Evolutionary conservation across 2,329 filamentous ascomycete genomes (phyloP), one percentile per base, ranked within the genome.

Genomic region (Epichloe aotearoae): DNA sequence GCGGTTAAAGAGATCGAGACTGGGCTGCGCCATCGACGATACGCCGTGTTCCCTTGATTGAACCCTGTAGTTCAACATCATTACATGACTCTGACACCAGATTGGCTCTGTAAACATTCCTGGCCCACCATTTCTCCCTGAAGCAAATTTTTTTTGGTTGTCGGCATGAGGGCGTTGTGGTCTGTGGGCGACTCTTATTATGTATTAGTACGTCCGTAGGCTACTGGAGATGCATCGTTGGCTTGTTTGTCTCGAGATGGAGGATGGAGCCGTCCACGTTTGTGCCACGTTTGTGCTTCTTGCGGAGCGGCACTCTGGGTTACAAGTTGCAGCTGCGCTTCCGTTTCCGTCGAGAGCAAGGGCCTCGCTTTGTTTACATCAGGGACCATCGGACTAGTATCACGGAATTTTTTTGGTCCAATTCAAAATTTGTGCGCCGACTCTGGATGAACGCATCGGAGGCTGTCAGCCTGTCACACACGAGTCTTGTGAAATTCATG

Each of bases 21-120:
- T 33, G 26, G 51, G 52, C 48, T 41, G 46, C 38, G 47, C 50
- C 49, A 57, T 57, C 55, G 52, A 52, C 52, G 47, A 56, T 55
- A 47, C 17, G 37, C 30, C 37, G 49, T 51, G 17, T 37, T 51
- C 30, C 23, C 11, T 30, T 45, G n/a, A 17, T 12, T 38, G 37
- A 50, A 52, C 47, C 50, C 46, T 51, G 49, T 36, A 30, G 4
- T 33, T 17, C 15, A 54, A 51, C 51, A 46, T 53, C 49, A 54
- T 51, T 17, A 23, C 53, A 46, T 51, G 44, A 51, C 44, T 43
- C 44, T 36, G 7, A 23, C 49, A 37, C 23, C 34, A 20, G 37
- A 41, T 40, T 48, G 14, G 17, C 7, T 10, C 17, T 33, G 8
- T 26, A 41, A 41, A 17, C 19, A 17, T 10, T 7, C 19, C 3